A percentile compares a stretch with the other conserved stretches of the same genome.
These are phyloP conservation scores for Pedinophyceae sp. DNA, from an alignment of 139 green algal species.

Conservation along the genomic window DNA sequence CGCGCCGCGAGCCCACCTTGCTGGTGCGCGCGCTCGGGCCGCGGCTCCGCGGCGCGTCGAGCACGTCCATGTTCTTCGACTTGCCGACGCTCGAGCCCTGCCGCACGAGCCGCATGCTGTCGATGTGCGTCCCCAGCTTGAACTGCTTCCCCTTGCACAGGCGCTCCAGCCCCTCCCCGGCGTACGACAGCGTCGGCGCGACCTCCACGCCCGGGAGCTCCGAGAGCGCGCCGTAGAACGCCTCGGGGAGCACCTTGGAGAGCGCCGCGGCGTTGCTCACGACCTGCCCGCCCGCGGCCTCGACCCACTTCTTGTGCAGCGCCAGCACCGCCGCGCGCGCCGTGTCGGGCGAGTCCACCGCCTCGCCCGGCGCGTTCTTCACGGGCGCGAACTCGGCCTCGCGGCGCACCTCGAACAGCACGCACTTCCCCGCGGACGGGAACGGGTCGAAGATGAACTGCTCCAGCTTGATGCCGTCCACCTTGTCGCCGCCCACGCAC, in stretches of 20 bases:
- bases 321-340: conserved; percentile 48
- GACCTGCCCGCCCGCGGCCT: conserved; percentile 22
- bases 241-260: conserved; percentile 10
- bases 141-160: conserved; percentile 16
- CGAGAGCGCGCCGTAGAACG: conserved; percentile 8
- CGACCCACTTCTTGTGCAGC: conserved; percentile 43
- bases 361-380: conserved; percentile 60
- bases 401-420: conserved; percentile 37
- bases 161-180: conserved; percentile 46
- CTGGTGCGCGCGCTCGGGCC: no score
- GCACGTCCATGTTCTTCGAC: no score
- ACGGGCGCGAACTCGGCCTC: conserved; percentile 72
- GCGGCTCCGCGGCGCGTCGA: no score
- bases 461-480: conserved; percentile 80
- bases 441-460: conserved; percentile 96
- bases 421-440: conserved; percentile 14
- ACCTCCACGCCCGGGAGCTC: conserved; percentile 42
- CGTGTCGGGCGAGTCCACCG: conserved; percentile 64
- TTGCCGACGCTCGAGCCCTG: no score
- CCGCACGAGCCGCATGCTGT: no score
- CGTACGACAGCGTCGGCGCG: conserved; percentile 47
- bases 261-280: neutral
- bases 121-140: neutral
- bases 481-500: conserved; percentile 21
- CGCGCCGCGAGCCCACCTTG: no score